Conservation (phyloP, 768 basidiomycete species). For the Lepiota brunneoincarnata region DNA sequence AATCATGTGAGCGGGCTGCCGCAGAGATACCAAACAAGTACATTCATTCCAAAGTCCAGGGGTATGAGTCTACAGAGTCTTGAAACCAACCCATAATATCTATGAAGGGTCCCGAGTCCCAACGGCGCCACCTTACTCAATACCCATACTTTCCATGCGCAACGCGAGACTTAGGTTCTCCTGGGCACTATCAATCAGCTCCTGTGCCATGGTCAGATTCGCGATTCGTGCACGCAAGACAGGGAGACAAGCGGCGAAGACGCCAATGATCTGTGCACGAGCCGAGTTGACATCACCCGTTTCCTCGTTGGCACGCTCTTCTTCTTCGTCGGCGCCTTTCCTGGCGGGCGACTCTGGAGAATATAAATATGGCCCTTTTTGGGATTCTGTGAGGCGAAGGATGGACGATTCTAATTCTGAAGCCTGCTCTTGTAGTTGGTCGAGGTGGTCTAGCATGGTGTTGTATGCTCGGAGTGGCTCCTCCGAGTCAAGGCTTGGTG, state of each 20-base stretch:
- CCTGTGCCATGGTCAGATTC: conserved; percentile 46
- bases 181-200: conserved; percentile 46
- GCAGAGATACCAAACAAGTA: no score
- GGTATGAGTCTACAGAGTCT: no score
- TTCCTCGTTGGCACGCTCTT: neutral
- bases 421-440: conserved; percentile 26
- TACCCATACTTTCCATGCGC: conserved; percentile 46
- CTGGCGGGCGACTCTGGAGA: neutral
- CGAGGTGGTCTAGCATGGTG: conserved; percentile 40
- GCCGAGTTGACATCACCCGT: conserved; percentile 22
- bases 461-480: conserved; percentile 39
- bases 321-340: neutral
- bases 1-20: no score
- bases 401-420: conserved; percentile 24
- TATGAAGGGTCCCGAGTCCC: neutral
- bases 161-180: conserved; percentile 46
- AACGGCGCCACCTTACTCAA: conserved; percentile 18
- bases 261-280: conserved; percentile 35
- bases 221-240: conserved; percentile 43
- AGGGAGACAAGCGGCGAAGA: conserved; percentile 46
- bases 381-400: conserved; percentile 16
- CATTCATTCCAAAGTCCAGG: no score
- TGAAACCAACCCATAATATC: no score
- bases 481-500: conserved; percentile 29
- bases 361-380: neutral